phyloP scores from a whole-genome alignment of 495 filamentous ascomycete species.

The Hypoxylon perforatum region DNA sequence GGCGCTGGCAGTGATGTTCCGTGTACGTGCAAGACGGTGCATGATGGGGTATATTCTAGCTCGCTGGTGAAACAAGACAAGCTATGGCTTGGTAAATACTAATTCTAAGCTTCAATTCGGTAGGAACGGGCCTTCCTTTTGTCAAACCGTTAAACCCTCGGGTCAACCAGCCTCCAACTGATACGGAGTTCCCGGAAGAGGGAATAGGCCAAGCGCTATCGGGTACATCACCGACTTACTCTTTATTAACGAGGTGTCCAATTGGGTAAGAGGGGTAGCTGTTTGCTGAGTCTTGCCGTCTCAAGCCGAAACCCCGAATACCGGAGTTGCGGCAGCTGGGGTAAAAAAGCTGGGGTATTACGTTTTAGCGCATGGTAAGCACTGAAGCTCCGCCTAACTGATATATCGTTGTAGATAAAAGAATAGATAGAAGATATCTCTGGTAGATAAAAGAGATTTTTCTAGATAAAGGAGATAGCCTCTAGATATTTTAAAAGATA shows the following conservation, averaged over 20 bases:
- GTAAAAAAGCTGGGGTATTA: constrained; percentile 30
- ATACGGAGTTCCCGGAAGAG: constrained; percentile 20
- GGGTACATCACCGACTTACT: constrained; percentile 17
- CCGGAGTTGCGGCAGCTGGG: constrained; percentile 20
- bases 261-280: constrained; percentile 32
- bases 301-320: constrained; percentile 38
- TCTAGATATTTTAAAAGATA: background rate
- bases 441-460: background rate
- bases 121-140: background rate
- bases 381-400: constrained; percentile 2
- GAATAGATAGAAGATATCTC: too few relatives aligned
- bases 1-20: constrained; percentile 47
- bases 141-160: constrained; percentile 2
- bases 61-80: background rate
- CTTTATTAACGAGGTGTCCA: constrained; percentile 20
- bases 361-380: constrained; percentile 24
- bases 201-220: constrained; percentile 26
- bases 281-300: constrained; percentile 18
- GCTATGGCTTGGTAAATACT: too few relatives aligned
- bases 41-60: constrained; percentile 35
- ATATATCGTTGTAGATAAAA: too few relatives aligned
- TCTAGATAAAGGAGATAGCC: too few relatives aligned
- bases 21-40: constrained; percentile 54
- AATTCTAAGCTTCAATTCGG: too few relatives aligned
- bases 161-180: constrained; percentile 13